Base-by-base conservation (phyloP, 2,329 filamentous ascomycete species). In the Penicillium sp. region DNA sequence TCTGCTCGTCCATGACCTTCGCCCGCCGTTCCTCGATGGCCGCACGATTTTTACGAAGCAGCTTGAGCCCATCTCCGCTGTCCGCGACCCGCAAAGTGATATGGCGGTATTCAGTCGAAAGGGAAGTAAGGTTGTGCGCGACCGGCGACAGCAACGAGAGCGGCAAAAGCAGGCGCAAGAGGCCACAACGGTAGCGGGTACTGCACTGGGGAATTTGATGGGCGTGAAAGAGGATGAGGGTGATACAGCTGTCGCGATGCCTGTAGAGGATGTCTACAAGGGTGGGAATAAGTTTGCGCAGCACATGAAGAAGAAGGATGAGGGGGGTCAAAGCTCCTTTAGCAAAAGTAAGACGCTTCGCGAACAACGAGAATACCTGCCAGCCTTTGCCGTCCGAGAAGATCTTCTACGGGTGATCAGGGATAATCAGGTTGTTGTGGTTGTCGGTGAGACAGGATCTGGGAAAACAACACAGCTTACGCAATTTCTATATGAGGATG, bases 31-130 rank as follows among this genome's bases (percentile, higher is more conserved):
- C 72, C 81, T 99, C 52, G 94, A 99, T 78, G 95, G 95, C 26
- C 89, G 93, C 70, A 98, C 90, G 21, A 91, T 99, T 61, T 99
- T 99, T 75, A 99, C 95, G 3, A 98, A 97, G 77, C 96, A 99
- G 76, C 77, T 98, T 23, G 95, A 99, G 62, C 96, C 95, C 0
- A 91, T 99, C 1, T 92, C 94, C 0, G 96, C 95, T 0, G 91
- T 99, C 15, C 87, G 91, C 56, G 95, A 99, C 75, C 89, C 91
- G 29, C 94, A 98, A 78, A 99, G 96, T 74, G 95, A 99, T 73
- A 97, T 99, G 95, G 95, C 95, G 1, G 93, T 99, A 1, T 98
- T 98, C 71, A 96, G 93, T 79, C 87, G 94, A 48, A 97, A 97
- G 75, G 95, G 95, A 0, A 98, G 94, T 74, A 91, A 88, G 70